Evolutionary conservation across 1,284 basidiomycete genomes (phyloP), one percentile per base, ranked within the genome.

Genomic region (Heterobasidion parviporum): DNA sequence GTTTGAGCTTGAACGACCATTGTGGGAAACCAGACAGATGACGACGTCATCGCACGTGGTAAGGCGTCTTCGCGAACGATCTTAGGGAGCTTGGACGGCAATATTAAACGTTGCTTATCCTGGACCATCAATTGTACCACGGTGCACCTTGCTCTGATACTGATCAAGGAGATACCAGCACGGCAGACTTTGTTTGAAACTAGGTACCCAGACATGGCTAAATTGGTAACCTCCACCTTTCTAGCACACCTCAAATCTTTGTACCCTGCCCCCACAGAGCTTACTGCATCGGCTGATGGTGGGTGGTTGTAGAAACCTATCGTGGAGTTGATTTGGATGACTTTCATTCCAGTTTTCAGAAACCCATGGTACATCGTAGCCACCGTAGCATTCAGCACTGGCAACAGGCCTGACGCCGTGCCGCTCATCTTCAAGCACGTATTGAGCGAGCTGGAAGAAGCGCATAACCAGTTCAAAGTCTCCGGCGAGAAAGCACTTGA

Each of bases 341-440:
- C 5, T 26, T 26, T 4, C 5, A 26, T 26, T 26, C 34, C 36
- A 62, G 60, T 64, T 44, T 33, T 65, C 14, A 41, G 65, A 1
- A 80, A 75, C 57, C 77, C 81, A 3, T 85, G 82, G 82, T 81
- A 77, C 57, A 70, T 83, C 45, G 67, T 82, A 45, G 73, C 80
- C 2, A 75, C 77, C 14, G 77, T 81, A 35, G 71, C 78, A 1
- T 82, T 80, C 65, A 75, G 73, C 59, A 77, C 81, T 1, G 74
- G 74, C 63, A 84, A 85, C 63, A 69, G 70, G 50, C 75, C 81
- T 3, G 79, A 82, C 43, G 79, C 69, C 0, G 75, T 83, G n/a
- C 78, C 80, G 1, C 62, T 65, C 46, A 74, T 85, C 14, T 81
- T 82, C 63, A 60, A 74, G 50, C 69, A 76, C 57, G 80, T 72